Evolutionary conservation across 768 basidiomycete species (phyloP), one percentile per base, ranked within the genome.

Genomic region (Galerina marginata): DNA sequence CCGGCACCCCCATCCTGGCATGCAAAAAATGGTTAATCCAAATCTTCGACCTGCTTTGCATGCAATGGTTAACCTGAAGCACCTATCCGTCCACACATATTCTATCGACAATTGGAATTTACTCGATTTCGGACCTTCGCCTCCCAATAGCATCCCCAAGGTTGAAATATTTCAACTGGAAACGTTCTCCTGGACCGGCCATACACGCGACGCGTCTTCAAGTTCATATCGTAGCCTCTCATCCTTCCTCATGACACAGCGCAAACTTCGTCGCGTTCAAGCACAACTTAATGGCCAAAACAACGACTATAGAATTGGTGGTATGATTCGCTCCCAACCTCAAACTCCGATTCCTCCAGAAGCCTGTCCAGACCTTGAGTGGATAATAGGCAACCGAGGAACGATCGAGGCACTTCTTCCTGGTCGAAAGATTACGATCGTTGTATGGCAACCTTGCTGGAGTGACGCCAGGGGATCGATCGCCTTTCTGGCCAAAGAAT

Each of bases 331-430:
- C 9, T 37, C 33, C 33, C 49, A 26, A 37, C 26, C 15, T 15
- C 54, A 54, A 42, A 44, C 33, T n/a, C 42, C 54, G 26, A 16
- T 45, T 16, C 4, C 15, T 25, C 26, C 11, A 11, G 15, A 20
- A 20, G 40, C 42, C n/a, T 56, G 55, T 49, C 47, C 55, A 14
- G 15, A 56, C 7, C 38, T 56, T 11, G 45, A 56, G 20, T 48
- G 37, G 44, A 36, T 56, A 11, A 39, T 39, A 23, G 55, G 55
- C 26, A 48, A 56, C 16, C 55, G 55, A 11, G 45, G 26, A n/a
- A 39, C 47, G 20, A 42, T 56, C 14, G 55, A 56, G 55, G 36
- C 55, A 15, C 44, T 56, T 25, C 46, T 56, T 4, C 55, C 55
- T 9, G 55, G 55, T 7, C 26, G 55, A 9, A 56, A 56, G 33